Base-by-base conservation (phyloP, 1,284 basidiomycete genomes). In the Ustilago curta region DNA sequence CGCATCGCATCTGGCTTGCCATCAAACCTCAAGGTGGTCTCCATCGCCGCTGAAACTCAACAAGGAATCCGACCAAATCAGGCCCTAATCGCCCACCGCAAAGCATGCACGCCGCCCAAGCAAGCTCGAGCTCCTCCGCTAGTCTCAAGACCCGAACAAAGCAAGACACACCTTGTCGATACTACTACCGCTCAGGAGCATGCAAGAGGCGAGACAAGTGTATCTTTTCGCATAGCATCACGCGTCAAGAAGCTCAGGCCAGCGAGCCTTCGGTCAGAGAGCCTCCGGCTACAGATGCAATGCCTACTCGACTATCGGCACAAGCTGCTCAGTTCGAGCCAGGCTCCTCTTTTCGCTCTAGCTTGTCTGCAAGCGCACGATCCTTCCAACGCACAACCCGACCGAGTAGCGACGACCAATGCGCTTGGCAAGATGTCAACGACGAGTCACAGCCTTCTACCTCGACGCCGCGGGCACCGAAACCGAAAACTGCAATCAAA, bases 121-220 rank as follows among this genome's bases (percentile, higher is more conserved):
- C 68, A 16, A 48, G 50, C 19, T 43, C 49, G 4, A 54, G 62
- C 50, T 19, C 5, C 27, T 16, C 23, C 23, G 9, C 56, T 27
- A 29, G 18, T 39, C 27, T 27, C 25, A 27, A 32, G 1, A 31
- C 48, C 4, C 43, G 9, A 23, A 8, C 27, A 35, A 54, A 37
- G 32, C 27, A 35, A 44, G 45, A 32, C 35, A 61, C 44, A 11
- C 72, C 67, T 25, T 70, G 67, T 29, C 47, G 67, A 16, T 67
- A 70, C 59, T 70, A 31, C 40, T 59, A n/a, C 29, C 66, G 67
- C 19, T 70, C 72, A 8, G 73, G 73, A n/a, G 27, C 21, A 16
- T 77, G 75, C 45, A 66, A 47, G 35, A 57, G 75, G 23, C 63
- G 67, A 2, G 42, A 54, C 42, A 52, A 59, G 44, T 77, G 75